phyloP scores from a whole-genome alignment of 1,284 basidiomycete species.

The Peniophora sp. region DNA sequence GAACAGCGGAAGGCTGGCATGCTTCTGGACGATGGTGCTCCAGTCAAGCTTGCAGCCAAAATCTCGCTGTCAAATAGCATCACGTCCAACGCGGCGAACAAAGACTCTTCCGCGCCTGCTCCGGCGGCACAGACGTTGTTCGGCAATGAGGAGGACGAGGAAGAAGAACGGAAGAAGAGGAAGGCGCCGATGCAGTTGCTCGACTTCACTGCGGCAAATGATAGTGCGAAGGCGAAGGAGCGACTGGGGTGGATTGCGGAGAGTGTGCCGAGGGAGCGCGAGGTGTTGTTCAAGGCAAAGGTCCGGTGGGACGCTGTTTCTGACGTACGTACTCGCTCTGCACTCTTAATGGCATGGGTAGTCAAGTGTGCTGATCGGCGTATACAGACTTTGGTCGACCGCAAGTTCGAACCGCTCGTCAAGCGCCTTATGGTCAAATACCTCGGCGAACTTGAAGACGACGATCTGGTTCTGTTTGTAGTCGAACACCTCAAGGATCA shows the following conservation, averaged over 20 bases:
- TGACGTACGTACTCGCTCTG: constrained; percentile 48
- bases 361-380: neutral
- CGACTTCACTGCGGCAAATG: constrained; percentile 75
- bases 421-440: constrained; percentile 76
- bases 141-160: constrained; percentile 78
- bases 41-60: constrained; percentile 60
- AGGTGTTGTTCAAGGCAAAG: constrained; percentile 68
- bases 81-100: too few relatives aligned
- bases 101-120: constrained; percentile 31
- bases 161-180: constrained; percentile 66
- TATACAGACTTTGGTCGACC: constrained; percentile 60
- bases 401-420: constrained; percentile 75
- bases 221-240: constrained; percentile 68
- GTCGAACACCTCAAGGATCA: constrained; percentile 83
- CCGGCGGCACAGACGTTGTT: constrained; percentile 58
- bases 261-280: constrained; percentile 64
- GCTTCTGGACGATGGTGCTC: constrained; percentile 84
- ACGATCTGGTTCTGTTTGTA: constrained; percentile 85
- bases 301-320: constrained; percentile 83
- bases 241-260: constrained; percentile 67
- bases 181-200: constrained; percentile 79
- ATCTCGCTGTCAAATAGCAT: too few relatives aligned
- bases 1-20: constrained; percentile 84
- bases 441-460: constrained; percentile 81
- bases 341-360: neutral